A percentile compares a stretch with the other conserved stretches of the same genome.
Conservation (phyloP, 2,329 filamentous ascomycete genomes). For the Monosporascus sp. region DNA sequence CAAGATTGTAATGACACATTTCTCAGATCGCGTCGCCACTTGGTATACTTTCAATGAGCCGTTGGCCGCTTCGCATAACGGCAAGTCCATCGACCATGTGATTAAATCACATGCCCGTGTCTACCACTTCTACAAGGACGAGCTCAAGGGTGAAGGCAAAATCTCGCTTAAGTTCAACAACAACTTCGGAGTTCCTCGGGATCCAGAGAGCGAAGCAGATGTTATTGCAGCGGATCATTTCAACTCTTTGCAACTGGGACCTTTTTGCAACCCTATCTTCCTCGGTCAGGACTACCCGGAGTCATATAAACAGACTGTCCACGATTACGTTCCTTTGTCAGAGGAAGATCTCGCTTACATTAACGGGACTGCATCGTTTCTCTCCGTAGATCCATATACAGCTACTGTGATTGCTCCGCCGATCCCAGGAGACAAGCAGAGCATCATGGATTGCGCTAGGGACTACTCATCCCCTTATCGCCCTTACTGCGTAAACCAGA, state of each 20-base stretch:
- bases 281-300: conserved; percentile 46
- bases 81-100: conserved; percentile 34
- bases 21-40: conserved; percentile 44
- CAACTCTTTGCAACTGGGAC: conserved; percentile 42
- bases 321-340: conserved; percentile 42
- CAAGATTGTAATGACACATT: conserved; percentile 46
- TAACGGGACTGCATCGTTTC: conserved; percentile 47
- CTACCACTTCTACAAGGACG: conserved; percentile 49
- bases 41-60: conserved; percentile 53
- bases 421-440: conserved; percentile 41
- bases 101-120: conserved; percentile 45
- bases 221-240: conserved; percentile 41
- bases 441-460: conserved; percentile 41
- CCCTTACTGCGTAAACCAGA: conserved; percentile 49
- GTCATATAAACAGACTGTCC: conserved; percentile 38
- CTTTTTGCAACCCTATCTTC: conserved; percentile 49
- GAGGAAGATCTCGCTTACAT: conserved; percentile 43
- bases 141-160: conserved; percentile 44
- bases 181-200: conserved; percentile 45
- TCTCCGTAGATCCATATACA: conserved; percentile 55
- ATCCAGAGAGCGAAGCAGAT: conserved; percentile 34
- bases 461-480: conserved; percentile 40
- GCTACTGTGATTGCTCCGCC: conserved; percentile 28
- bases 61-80: conserved; percentile 34
- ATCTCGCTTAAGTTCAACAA: conserved; percentile 45